Conservation (phyloP, 2,329 filamentous ascomycete genomes). For the Nothophaeocryptopus gaeumannii region DNA sequence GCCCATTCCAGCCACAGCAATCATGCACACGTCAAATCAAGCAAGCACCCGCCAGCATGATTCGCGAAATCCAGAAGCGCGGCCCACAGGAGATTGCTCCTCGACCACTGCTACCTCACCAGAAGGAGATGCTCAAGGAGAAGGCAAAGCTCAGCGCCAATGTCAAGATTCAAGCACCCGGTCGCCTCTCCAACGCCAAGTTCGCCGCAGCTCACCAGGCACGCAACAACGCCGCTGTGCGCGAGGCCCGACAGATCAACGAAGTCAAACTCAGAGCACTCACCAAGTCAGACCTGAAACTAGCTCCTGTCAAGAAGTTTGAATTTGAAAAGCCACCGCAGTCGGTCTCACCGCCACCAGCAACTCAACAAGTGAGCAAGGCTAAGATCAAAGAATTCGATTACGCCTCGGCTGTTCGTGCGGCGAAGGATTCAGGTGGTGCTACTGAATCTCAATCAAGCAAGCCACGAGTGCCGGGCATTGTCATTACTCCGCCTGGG, state of each 20-base stretch:
- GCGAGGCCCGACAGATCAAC: slow-evolving; percentile 17
- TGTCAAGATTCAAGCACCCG: slow-evolving; percentile 15
- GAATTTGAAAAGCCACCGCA: slow-evolving; percentile 8
- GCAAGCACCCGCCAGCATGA: slow-evolving; percentile 20
- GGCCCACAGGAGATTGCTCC: slow-evolving; percentile 17
- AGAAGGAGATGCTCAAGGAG: slow-evolving; percentile 18
- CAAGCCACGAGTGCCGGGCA: too few species aligned
- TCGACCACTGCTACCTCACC: slow-evolving; percentile 20
- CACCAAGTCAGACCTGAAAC: slow-evolving; percentile 13
- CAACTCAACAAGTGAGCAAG: neutral
- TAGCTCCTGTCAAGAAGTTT: slow-evolving; percentile 10
- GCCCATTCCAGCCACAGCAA: slow-evolving; percentile 11
- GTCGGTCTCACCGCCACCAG: slow-evolving; percentile 7
- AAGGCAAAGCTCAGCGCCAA: slow-evolving; percentile 9
- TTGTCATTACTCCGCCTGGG: neutral
- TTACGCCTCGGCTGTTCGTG: too few species aligned
- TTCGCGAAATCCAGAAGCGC: slow-evolving; percentile 10
- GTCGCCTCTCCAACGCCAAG: slow-evolving; percentile 4
- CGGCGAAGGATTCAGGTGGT: too few species aligned
- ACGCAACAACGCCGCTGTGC: slow-evolving; percentile 14
- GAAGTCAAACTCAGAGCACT: slow-evolving; percentile 20
- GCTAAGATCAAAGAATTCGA: too few species aligned
- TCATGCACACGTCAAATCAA: slow-evolving; percentile 19
- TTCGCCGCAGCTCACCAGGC: slow-evolving; percentile 8
- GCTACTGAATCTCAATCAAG: too few species aligned